A percentile compares a stretch with the other conserved stretches of the same genome.
Conservation (phyloP, 2,329 filamentous ascomycete species). For the Stemphylium lycopersici region DNA sequence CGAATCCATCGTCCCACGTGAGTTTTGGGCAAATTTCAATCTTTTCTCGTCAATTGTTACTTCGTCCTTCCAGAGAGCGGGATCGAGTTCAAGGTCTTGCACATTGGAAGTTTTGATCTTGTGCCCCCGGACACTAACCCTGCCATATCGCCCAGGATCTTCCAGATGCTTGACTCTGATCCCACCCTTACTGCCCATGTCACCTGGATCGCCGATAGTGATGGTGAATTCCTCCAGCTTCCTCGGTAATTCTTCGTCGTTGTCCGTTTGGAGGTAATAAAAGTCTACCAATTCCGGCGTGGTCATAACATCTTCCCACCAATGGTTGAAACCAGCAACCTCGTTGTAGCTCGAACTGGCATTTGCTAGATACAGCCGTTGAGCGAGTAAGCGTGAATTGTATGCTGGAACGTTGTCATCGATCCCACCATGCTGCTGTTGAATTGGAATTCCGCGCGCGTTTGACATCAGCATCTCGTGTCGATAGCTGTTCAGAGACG, state of each 20-base stretch:
- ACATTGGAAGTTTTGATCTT: slow-evolving; percentile 44
- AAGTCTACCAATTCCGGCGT: slow-evolving; percentile 57
- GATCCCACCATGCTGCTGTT: slow-evolving; percentile 62
- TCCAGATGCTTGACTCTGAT: slow-evolving; percentile 58
- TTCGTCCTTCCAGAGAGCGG: slow-evolving; percentile 16
- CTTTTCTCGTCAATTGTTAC: slow-evolving; percentile 33
- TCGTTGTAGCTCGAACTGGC: slow-evolving; percentile 54
- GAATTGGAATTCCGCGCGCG: slow-evolving; percentile 57
- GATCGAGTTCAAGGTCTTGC: slow-evolving; percentile 36
- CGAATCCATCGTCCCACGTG: not conserved
- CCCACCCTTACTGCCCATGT: slow-evolving; percentile 60
- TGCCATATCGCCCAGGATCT: slow-evolving; percentile 59
- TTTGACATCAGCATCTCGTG: slow-evolving; percentile 63
- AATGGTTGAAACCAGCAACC: slow-evolving; percentile 38
- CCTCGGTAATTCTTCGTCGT: slow-evolving; percentile 22
- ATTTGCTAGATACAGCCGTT: slow-evolving; percentile 49
- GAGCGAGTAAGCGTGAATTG: slow-evolving; percentile 61
- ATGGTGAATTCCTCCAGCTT: slow-evolving; percentile 52
- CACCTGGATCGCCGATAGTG: slow-evolving; percentile 58
- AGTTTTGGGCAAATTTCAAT: slow-evolving; percentile 11
- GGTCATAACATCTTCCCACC: slow-evolving; percentile 56
- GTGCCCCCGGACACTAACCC: slow-evolving; percentile 50
- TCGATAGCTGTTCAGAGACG: slow-evolving; percentile 58
- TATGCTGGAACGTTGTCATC: slow-evolving; percentile 67
- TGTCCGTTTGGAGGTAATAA: slow-evolving; percentile 49